A percentile compares a stretch with the other conserved stretches of the same genome.
Conservation (phyloP, 108 stramenopile species). For the Mediolabrus comicus region DNA sequence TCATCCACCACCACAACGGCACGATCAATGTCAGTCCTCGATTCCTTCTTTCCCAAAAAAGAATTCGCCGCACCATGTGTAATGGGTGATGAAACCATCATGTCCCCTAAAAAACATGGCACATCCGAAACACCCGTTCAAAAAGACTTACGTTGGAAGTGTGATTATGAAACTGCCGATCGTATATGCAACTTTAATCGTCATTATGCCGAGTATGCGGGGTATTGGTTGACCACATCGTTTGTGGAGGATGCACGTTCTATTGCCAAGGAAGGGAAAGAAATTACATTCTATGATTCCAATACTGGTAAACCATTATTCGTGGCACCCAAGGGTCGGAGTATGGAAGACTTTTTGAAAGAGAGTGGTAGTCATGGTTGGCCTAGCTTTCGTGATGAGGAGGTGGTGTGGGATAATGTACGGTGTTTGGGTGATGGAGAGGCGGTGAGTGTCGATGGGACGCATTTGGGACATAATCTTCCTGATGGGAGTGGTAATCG, state of each 20-base stretch:
- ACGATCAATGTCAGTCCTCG: constrained; percentile 16
- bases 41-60: too few relatives aligned
- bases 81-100: too few relatives aligned
- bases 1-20: constrained; percentile 8
- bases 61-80: too few relatives aligned
- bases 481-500: constrained; percentile 80
- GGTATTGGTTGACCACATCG: constrained; percentile 72
- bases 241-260: constrained; percentile 51
- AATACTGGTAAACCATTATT: constrained; percentile 82
- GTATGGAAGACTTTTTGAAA: constrained; percentile 69
- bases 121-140: too few relatives aligned
- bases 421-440: constrained; percentile 82
- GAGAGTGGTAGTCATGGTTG: constrained; percentile 80
- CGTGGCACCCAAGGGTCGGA: constrained; percentile 57
- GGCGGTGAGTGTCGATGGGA: too few relatives aligned
- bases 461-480: constrained; percentile 85
- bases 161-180: constrained; percentile 65
- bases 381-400: constrained; percentile 81
- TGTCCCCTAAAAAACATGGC: too few relatives aligned
- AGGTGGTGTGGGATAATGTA: constrained; percentile 86
- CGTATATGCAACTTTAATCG: constrained; percentile 84
- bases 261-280: too few relatives aligned
- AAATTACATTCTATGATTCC: constrained; percentile 78
- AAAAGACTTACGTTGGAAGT: too few relatives aligned
- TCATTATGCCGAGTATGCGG: constrained; percentile 84